phyloP scores from a whole-genome alignment of 2,329 filamentous ascomycete genomes.

The Geosmithia putterillii region DNA sequence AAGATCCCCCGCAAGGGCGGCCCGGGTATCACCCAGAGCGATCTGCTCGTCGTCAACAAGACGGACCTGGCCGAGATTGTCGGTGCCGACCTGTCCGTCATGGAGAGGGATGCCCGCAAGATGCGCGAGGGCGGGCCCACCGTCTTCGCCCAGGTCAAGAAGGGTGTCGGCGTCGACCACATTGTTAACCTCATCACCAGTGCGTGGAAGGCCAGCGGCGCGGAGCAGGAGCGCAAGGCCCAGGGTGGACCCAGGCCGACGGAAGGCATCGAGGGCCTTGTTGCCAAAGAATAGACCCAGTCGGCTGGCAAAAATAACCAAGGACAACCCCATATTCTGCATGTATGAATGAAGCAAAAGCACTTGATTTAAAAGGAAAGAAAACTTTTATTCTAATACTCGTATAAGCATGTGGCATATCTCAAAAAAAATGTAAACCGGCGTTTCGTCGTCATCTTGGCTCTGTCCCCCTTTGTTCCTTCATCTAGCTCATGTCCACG shows the following conservation, averaged over 20 bases:
- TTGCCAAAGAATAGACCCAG: background rate
- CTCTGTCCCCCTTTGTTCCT: background rate
- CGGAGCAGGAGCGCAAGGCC: conserved; percentile 44
- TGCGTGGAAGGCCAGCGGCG: conserved; percentile 86
- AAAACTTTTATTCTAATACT: conserved; percentile 5
- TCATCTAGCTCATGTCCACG: conserved; percentile 19
- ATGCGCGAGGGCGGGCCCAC: conserved; percentile 94
- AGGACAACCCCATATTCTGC: too few species aligned
- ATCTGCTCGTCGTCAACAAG: conserved; percentile 92
- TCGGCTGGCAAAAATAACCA: too few species aligned
- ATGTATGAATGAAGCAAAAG: too few species aligned
- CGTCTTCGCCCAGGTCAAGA: conserved; percentile 96
- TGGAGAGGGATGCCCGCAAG: conserved; percentile 89
- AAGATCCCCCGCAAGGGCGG: conserved; percentile 95
- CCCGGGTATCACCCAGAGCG: conserved; percentile 92
- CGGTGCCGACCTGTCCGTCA: conserved; percentile 80
- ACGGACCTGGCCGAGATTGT: conserved; percentile 85
- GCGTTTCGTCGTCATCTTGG: background rate
- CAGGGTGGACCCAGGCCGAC: conserved; percentile 47
- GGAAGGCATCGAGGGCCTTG: conserved; percentile 36
- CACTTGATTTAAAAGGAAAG: too few species aligned
- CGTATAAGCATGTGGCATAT: background rate
- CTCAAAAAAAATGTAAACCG: background rate
- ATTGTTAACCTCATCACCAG: conserved; percentile 82
- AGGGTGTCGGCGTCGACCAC: conserved; percentile 69